Evolutionary conservation across 129 eudicot genomes (phyloP).

Genomic region (Chrysanthemum makinoi): DNA sequence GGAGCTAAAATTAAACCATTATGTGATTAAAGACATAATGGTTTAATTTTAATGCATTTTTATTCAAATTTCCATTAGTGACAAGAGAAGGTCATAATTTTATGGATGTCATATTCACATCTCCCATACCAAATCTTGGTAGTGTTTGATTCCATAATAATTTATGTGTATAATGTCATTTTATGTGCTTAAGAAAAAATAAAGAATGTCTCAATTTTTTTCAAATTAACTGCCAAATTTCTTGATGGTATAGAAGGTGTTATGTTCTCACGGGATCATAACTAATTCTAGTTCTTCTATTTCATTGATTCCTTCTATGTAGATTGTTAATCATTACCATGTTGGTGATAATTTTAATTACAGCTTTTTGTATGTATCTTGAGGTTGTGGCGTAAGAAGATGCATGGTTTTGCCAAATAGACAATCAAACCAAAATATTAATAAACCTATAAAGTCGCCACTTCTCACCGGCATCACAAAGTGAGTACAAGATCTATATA

Average conservation of each 20-base stretch:
- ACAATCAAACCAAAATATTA: slow-evolving; percentile 27
- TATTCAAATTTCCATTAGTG: slow-evolving; percentile 44
- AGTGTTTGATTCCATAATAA: slow-evolving; percentile 13
- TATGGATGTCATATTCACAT: slow-evolving; percentile 69
- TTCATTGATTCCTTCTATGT: not conserved
- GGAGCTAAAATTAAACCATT: no score
- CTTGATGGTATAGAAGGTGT: slow-evolving; percentile 53
- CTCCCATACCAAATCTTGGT: slow-evolving; percentile 61
- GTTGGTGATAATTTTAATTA: no score
- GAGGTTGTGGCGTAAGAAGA: not conserved
- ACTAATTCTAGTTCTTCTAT: slow-evolving; percentile 40
- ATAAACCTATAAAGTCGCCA: slow-evolving; percentile 68
- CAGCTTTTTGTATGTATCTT: not conserved
- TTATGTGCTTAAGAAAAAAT: not conserved
- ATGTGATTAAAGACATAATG: no score
- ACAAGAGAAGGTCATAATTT: slow-evolving; percentile 61
- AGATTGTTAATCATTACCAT: no score
- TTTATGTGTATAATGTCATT: not conserved
- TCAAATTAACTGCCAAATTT: slow-evolving; percentile 54
- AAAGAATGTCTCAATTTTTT: slow-evolving; percentile 3
- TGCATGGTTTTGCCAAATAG: not conserved
- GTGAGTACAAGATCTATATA: slow-evolving; percentile 32
- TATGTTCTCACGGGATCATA: slow-evolving; percentile 58
- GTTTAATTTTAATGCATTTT: no score
- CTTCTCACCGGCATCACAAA: slow-evolving; percentile 74